Evolutionary conservation across 805 yeast genomes (phyloP), one percentile per base, ranked within the genome.

Genomic region (Candida silvicultrix): DNA sequence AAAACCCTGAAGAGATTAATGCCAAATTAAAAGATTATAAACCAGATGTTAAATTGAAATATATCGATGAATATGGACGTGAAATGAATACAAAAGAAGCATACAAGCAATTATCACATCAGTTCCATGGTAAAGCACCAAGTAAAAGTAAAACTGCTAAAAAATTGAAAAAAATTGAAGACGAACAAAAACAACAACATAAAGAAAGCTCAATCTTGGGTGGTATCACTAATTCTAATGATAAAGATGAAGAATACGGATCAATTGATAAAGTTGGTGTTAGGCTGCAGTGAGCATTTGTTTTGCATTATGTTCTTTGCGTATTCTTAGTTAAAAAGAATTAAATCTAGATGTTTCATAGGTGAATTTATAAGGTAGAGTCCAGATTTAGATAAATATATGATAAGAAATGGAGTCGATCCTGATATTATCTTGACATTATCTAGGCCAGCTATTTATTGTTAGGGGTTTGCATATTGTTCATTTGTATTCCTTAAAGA

Each of bases 91-190:
- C 73, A 5, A 80, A 79, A 53, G 76, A 76, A 50, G 86, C 87
- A 4, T 81, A 70, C 64, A 81, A 81, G 59, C 73, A 74, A 46
- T 56, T 80, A 42, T 78, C 83, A 5, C 84, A 79, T 46, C 72
- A 77, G 52, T 81, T 79, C 61, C 86, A 81, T 57, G 86, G 85
- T 2, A 58, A 60, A 32, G 59, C 51, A 4, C 53, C 49, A 20
- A 52, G 49, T 20, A 53, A 56, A 48, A 48, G 46, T 38, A 59
- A 59, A 40, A 41, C 50, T 16, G 55, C 46, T 4, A 58, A 58
- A 44, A 53, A 50, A 41, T 15, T 43, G 43, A 56, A 55, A 41
- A 49, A 44, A 31, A 39, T 50, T 15, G 52, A 53, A n/a, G 52
- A 56, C 20, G 58, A 56, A 45, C 31, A 46, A 19, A 44, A 45